Evolutionary conservation across 192 early-diverging fungal genomes (phyloP), one percentile per base, ranked within the genome.

Genomic region (Umbelopsis sp.): DNA sequence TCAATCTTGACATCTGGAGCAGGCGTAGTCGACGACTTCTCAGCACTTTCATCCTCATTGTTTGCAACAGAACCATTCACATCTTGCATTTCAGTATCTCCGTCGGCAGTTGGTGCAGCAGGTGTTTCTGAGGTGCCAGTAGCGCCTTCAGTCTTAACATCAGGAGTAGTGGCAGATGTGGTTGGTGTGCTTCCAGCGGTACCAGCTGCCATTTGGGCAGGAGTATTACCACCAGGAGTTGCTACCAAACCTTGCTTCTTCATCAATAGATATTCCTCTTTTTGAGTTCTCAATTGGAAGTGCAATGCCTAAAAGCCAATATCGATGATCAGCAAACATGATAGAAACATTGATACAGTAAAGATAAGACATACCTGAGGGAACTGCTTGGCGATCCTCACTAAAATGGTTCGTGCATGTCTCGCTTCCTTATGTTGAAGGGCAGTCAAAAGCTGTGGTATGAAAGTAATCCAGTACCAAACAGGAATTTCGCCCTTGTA

Each of bases 391-490:
- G 98, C 97, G 74, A 99, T 95, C 74, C 91, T 92, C 72, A 93
- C 88, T 70, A 99, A 78, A 58, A 98, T 92, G 49, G 86, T 84
- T 64, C 90, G 87, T 1, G 94, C 90, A 82, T 91, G 91, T 48
- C 85, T 85, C 27, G 93, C 90, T 74, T 98, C 97, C 53, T 89
- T 91, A 74, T 89, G 87, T 10, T 87, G 79, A 20, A 99, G 82
- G 0, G 90, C 89, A 2, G 88, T 76, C 30, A 99, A 82, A 15
- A 99, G 85, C 77, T 99, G 96, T 4, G 98, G 97, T 58, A 99
- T 96, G 71, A 98, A 97, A 0, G 93, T 95, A 66, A 96, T 95
- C 98, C 98, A 99, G 82, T 97, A 96, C 97, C 95, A 98, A 13
- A 92, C 85, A 16, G 94, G 94, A 66, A 91, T 85, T 33, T 98